Conservation (phyloP, 2,329 filamentous ascomycete genomes). For the Xylariaceae sp. region DNA sequence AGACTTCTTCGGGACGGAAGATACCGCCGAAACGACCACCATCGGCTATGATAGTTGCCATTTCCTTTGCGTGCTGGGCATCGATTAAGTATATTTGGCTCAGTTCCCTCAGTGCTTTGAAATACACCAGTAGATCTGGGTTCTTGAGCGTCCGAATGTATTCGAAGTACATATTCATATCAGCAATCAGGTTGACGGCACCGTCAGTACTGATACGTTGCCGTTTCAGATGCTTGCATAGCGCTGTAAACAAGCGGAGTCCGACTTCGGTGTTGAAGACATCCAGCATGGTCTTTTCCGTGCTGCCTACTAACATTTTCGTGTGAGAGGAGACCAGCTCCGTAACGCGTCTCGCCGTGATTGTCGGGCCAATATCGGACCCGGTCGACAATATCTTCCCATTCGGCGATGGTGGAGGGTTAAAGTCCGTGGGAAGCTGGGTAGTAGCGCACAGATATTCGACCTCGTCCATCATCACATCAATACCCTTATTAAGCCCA, state of each 20-base stretch:
- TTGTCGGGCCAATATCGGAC: slow-evolving; percentile 57
- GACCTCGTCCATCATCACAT: slow-evolving; percentile 96
- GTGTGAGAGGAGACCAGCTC: slow-evolving; percentile 85
- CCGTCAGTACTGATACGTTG: slow-evolving; percentile 88
- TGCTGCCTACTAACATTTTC: slow-evolving; percentile 86
- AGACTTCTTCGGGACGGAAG: slow-evolving; percentile 92
- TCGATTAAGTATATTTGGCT: slow-evolving; percentile 95
- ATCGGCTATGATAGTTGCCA: slow-evolving; percentile 92
- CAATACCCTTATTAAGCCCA: slow-evolving; percentile 94
- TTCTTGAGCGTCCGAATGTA: slow-evolving; percentile 81
- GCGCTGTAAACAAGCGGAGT: slow-evolving; percentile 78
- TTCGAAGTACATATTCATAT: slow-evolving; percentile 89
- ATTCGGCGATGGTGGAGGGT: slow-evolving; percentile 51
- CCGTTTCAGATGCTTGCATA: slow-evolving; percentile 97
- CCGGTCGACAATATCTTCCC: slow-evolving; percentile 34
- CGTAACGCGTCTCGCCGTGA: slow-evolving; percentile 74
- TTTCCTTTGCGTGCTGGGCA: slow-evolving; percentile 79
- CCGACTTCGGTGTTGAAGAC: slow-evolving; percentile 98
- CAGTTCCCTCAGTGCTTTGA: slow-evolving; percentile 83
- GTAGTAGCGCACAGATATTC: slow-evolving; percentile 90
- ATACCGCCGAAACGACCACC: slow-evolving; percentile 84
- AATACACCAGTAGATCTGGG: slow-evolving; percentile 79
- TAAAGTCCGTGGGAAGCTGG: slow-evolving; percentile 84
- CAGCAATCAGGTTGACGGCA: slow-evolving; percentile 86
- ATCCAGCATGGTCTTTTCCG: slow-evolving; percentile 95